These are phyloP conservation scores for Neurospora sp. DNA, from an alignment of 495 filamentous ascomycete species.

Conservation along the genomic window DNA sequence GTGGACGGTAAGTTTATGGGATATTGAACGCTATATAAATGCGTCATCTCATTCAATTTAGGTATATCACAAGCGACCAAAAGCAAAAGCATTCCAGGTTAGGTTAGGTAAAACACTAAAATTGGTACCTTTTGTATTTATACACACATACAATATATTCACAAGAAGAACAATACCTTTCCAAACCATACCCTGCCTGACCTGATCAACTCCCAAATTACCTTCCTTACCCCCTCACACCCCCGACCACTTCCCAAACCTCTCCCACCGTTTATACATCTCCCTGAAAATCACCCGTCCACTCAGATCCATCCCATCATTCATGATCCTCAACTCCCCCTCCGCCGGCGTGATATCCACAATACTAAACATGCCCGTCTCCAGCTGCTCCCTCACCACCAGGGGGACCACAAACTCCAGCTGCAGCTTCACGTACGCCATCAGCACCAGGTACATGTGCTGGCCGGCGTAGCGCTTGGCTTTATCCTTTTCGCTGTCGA, in stretches of 20 bases:
- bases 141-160: not conserved
- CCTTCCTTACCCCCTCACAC: conserved; percentile 15
- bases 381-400: conserved; percentile 57
- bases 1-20: not conserved
- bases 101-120: not conserved
- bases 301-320: conserved; percentile 56
- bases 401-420: conserved; percentile 37
- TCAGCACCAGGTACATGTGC: conserved; percentile 62
- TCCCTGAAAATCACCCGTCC: conserved; percentile 62
- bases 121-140: not conserved
- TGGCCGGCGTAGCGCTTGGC: conserved; percentile 67
- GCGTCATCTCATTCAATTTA: not conserved
- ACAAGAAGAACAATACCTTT: not conserved
- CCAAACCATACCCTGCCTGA: not conserved
- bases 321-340: conserved; percentile 56
- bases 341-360: conserved; percentile 53
- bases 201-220: not conserved
- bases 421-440: conserved; percentile 59
- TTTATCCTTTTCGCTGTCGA: conserved; percentile 68
- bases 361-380: conserved; percentile 61
- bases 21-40: not conserved
- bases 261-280: conserved; percentile 58
- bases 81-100: not conserved
- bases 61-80: not conserved
- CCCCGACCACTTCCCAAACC: conserved; percentile 63